Base-by-base conservation (phyloP, 2,329 filamentous ascomycete species). In the Monosporascus cannonballus region DNA sequence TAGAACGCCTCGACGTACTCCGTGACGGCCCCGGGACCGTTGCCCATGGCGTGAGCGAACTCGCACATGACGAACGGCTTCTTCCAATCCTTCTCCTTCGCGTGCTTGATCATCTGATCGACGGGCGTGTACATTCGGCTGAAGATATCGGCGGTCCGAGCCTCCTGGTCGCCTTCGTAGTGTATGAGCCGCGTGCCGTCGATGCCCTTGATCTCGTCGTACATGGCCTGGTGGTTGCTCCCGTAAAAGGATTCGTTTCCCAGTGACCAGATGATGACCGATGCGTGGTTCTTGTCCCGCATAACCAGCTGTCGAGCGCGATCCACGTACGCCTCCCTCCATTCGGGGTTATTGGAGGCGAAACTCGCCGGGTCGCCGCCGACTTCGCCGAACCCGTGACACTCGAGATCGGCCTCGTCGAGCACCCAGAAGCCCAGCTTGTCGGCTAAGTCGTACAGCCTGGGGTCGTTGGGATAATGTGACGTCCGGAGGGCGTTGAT, bases 181-280 rank as follows among this genome's bases (percentile, higher is more conserved):
- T 89, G 85, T 1, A 88, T 73, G 0, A 80, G 76, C 2, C 85
- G 74, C 6, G 74, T 80, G 1, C 70, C 62, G 54, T 88, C 85
- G 14, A 78, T 73, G 0, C 69, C 61, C 56, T 80, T 83, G 60
- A 84, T 79, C 65, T 76, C 83, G 4, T 84, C 72, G 54, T 85
- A 84, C 86, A 89, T 90, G 9, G 80, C 81, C 48, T 76, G 76
- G 52, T 86, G 83, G 54, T 89, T 89, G 1, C 71, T 70, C 0
- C 86, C 86, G 53, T 87, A 88, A 60, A 87, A 89, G 0, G 85
- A 77, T 62, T 89, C 86, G 53, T 89, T 90, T 0, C 86, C 86
- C 0, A 90, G 71, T 18, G 81, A 86, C 87, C 86, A 90, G 49
- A 89, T 79, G 45, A 89, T 79, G 3, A 90, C 72, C 6, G 76